Evolutionary conservation across 306 rosid species (phyloP).

Genomic region (Quercus berberidifolia): DNA sequence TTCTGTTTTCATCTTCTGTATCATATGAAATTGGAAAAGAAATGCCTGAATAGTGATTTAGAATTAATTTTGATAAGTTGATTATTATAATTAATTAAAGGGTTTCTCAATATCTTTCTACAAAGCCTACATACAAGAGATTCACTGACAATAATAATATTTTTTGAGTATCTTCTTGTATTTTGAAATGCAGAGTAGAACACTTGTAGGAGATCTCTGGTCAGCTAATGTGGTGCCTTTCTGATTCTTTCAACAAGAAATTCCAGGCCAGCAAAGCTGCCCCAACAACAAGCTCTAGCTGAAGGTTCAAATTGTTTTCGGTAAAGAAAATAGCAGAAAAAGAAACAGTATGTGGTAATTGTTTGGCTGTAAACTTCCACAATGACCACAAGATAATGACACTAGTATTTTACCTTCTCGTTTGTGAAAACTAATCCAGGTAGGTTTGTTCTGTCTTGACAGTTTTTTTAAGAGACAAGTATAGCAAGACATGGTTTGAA

Average conservation of each 20-base stretch:
- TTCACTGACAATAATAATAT: neutral
- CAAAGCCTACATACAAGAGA: neutral
- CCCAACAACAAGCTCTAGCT: conserved; percentile 94
- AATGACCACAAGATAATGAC: neutral
- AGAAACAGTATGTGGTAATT: neutral
- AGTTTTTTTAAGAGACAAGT: too few relatives aligned
- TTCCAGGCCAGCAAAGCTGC: conserved; percentile 86
- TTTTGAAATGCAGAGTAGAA: neutral
- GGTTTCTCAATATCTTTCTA: neutral
- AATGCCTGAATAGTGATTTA: neutral
- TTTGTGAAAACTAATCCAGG: neutral
- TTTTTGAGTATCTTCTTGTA: neutral
- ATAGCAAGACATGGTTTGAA: too few relatives aligned
- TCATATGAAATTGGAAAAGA: neutral
- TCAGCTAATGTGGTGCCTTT: neutral
- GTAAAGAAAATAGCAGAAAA: neutral
- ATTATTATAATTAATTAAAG: neutral
- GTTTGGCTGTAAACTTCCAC: neutral
- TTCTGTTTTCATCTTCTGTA: neutral
- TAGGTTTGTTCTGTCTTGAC: too few relatives aligned
- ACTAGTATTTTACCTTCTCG: neutral
- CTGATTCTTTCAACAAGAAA: conserved; percentile 57
- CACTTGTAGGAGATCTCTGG: neutral
- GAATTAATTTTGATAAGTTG: too few relatives aligned
- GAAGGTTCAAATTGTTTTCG: conserved; percentile 2